Evolutionary conservation across 805 yeast genomes (phyloP), one percentile per base, ranked within the genome.

Genomic region (Lipomyces sp.): DNA sequence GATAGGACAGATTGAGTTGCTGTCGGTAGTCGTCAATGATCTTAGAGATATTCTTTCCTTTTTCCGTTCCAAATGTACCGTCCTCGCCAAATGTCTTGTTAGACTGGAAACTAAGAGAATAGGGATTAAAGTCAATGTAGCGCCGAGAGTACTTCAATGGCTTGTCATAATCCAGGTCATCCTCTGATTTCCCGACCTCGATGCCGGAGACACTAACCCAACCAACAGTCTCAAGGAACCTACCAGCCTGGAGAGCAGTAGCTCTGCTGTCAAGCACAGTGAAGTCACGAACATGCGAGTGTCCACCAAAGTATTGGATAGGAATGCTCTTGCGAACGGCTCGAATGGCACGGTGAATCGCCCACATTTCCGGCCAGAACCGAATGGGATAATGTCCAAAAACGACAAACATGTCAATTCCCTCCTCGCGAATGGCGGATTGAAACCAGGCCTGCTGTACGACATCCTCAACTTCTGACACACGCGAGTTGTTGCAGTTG

Each of bases 211-310:
- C 69, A 23, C 95, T 80, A 11, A 84, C 67, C 76, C 89, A 91
- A 0, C 98, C 98, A n/a, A 86, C 77, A 0, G 98, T 91, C 65
- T 91, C 98, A 63, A 95, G 80, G 65, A 86, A 91, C 43, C 96
- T 73, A 0, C 98, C 98, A 64, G 95, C 86, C 69, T 91, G 95
- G n/a, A 91, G 68, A 0, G 83, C 96, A 0, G 86, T 80, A 22
- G 90, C 77, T 43, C 69, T 70, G 1, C 72, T 69, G 63, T 91
- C 98, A 44, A 82, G 72, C 2, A 79, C 70, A 6, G 79, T 76
- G 66, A 84, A 91, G 67, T 91, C 98, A 55, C 98, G 74, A 14
- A 91, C 81, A 65, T 91, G 98, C 26, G 95, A 82, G 68, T 91
- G 98, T 1, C 97, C 98, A 1, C 97, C 98, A 68, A 91, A 83